These are phyloP conservation scores for Xerocomellus dryophilus DNA, from an alignment of 768 basidiomycete species.

Conservation along the genomic window DNA sequence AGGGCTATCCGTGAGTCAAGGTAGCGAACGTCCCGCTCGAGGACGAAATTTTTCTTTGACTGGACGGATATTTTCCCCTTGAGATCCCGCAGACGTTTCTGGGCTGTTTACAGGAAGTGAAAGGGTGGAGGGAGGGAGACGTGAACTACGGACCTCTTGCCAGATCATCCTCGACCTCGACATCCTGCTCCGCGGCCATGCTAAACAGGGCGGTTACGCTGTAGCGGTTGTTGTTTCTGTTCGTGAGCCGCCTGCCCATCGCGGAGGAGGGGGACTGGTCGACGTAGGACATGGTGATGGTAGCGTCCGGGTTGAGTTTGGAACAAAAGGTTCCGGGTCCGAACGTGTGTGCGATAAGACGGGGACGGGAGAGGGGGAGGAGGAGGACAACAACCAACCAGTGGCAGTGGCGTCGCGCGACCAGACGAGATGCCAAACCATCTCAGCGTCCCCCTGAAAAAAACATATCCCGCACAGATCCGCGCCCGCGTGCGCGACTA, in stretches of 20 bases:
- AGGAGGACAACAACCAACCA: conserved; percentile 8
- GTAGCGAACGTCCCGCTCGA: conserved; percentile 97
- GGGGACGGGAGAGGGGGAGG: not conserved
- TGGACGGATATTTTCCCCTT: conserved; percentile 97
- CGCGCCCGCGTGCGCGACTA: conserved; percentile 57
- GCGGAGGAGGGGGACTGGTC: conserved; percentile 60
- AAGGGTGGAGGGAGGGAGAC: not conserved
- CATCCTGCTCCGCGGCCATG: conserved; percentile 98
- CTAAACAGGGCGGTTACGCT: conserved; percentile 94
- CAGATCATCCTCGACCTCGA: conserved; percentile 95
- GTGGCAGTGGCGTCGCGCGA: conserved; percentile 18
- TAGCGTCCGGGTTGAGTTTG: conserved; percentile 1
- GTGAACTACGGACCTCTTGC: conserved; percentile 67
- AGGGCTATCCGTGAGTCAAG: conserved; percentile 96
- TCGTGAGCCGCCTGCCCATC: conserved; percentile 74
- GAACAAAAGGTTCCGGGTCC: conserved; percentile 9
- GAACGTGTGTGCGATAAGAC: not conserved
- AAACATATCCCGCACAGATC: conserved; percentile 54
- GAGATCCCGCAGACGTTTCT: conserved; percentile 93
- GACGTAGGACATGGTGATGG: conserved; percentile 52
- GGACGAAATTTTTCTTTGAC: conserved; percentile 99
- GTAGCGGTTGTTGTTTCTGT: conserved; percentile 94
- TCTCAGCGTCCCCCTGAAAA: conserved; percentile 72
- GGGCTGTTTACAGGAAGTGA: conserved; percentile 52
- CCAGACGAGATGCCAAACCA: conserved; percentile 68